These are phyloP conservation scores for Cytospora leucostoma DNA, from an alignment of 2,329 filamentous ascomycete species.

Conservation along the genomic window DNA sequence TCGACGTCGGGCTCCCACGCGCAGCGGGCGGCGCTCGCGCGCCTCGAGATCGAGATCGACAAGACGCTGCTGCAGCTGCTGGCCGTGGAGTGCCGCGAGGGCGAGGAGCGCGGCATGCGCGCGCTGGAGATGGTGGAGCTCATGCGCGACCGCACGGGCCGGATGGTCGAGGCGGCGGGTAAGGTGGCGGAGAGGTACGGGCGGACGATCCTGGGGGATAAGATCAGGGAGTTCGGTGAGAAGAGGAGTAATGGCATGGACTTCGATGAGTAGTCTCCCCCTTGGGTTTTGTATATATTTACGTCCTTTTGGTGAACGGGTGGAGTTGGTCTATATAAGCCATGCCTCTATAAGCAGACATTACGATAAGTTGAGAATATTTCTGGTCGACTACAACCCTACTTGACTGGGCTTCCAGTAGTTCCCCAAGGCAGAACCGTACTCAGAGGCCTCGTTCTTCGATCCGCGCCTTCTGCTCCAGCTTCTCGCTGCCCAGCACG, in stretches of 20 bases:
- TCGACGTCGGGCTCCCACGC: constrained; percentile 64
- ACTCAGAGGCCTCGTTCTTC: no score
- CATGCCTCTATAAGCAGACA: no score
- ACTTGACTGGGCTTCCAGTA: no score
- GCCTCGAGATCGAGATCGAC: constrained; percentile 81
- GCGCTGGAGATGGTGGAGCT: constrained; percentile 87
- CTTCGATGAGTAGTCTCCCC: constrained; percentile 5
- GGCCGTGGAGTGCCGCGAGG: constrained; percentile 85
- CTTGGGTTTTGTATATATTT: neutral
- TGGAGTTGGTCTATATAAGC: neutral
- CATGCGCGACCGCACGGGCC: constrained; percentile 80
- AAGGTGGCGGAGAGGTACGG: constrained; percentile 90
- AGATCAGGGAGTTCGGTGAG: constrained; percentile 86
- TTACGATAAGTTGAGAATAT: no score
- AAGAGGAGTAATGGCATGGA: constrained; percentile 62
- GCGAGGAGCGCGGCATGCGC: constrained; percentile 92
- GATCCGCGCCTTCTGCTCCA: no score
- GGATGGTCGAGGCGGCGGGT: constrained; percentile 87
- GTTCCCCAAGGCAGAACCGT: no score
- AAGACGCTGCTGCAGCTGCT: constrained; percentile 88
- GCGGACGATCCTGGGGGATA: constrained; percentile 76
- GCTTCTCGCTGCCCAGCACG: no score
- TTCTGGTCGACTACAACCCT: no score
- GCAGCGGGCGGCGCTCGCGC: constrained; percentile 67
- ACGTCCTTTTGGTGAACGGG: neutral